Conservation (phyloP, 257 asterid species). For the Eucommia ulmoides region DNA sequence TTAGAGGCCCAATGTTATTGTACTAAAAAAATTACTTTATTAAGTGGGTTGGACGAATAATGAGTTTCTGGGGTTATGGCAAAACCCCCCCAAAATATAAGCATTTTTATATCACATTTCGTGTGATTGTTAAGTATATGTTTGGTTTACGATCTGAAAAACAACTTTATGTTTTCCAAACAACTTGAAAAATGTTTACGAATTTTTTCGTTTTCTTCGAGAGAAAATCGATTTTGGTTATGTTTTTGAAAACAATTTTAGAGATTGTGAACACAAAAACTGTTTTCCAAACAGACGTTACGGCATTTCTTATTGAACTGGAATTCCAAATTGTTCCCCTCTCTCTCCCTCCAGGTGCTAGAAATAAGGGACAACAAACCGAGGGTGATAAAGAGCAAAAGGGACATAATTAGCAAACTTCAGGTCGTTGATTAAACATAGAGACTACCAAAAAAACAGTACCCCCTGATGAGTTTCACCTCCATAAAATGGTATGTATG, state of each 20-base stretch:
- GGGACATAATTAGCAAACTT: constrained; percentile 40
- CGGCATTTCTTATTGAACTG: neutral
- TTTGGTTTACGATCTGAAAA: neutral
- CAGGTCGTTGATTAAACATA: constrained; percentile 54
- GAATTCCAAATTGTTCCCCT: too few species aligned
- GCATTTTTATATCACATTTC: too few species aligned
- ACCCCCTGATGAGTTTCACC: neutral
- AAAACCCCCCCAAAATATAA: too few species aligned
- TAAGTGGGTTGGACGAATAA: too few species aligned
- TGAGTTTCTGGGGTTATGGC: too few species aligned
- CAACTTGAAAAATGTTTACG: neutral
- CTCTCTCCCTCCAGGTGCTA: constrained; percentile 41
- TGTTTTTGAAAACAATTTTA: neutral
- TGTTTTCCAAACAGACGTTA: neutral
- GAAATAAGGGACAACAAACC: constrained; percentile 71
- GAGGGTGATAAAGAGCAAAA: constrained; percentile 53
- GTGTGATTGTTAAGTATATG: too few species aligned
- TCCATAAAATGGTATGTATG: too few species aligned
- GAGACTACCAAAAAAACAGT: constrained; percentile 1
- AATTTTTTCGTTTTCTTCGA: neutral
- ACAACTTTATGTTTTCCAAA: neutral
- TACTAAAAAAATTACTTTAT: too few species aligned
- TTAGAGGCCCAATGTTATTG: too few species aligned
- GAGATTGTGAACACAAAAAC: neutral
- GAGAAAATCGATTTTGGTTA: neutral